Conservation (phyloP, 305 asterid species). For the Solanum hybrid region DNA sequence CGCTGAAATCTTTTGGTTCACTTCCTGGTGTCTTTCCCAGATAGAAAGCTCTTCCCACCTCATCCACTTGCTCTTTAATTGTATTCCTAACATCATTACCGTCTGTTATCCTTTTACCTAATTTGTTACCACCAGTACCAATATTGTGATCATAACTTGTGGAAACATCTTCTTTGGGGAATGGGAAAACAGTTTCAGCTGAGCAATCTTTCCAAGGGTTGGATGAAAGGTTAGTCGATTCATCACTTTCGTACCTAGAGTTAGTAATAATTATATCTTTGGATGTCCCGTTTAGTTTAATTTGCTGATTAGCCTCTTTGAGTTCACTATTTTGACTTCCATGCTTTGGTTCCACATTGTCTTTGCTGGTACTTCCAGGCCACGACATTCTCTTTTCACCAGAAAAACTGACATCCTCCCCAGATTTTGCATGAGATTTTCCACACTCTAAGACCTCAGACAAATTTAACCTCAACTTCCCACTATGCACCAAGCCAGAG, state of each 20-base stretch:
- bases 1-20: constrained; percentile 31
- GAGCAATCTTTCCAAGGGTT: constrained; percentile 43
- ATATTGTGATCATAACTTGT: constrained; percentile 36
- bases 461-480: constrained; percentile 22
- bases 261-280: constrained; percentile 28
- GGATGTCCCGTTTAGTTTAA: constrained; percentile 18
- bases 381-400: constrained; percentile 33
- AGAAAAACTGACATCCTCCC: constrained; percentile 26
- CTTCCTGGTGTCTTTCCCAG: constrained; percentile 38
- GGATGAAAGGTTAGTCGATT: constrained; percentile 28
- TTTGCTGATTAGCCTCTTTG: constrained; percentile 28
- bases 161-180: constrained; percentile 40
- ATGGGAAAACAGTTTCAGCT: constrained; percentile 42
- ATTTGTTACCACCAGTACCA: constrained; percentile 29
- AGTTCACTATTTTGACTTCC: constrained; percentile 27
- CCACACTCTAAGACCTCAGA: constrained; percentile 28
- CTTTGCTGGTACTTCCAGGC: constrained; percentile 30
- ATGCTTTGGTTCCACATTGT: constrained; percentile 15
- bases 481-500: constrained; percentile 33
- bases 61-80: constrained; percentile 60
- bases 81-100: constrained; percentile 33
- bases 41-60: constrained; percentile 53
- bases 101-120: constrained; percentile 44
- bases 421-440: constrained; percentile 20
- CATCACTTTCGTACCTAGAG: constrained; percentile 44